Percentiles rank a stretch among this genome's conserved stretches.
Conservation (phyloP, 441 rosid species). For the Flueggea neowawraea region DNA sequence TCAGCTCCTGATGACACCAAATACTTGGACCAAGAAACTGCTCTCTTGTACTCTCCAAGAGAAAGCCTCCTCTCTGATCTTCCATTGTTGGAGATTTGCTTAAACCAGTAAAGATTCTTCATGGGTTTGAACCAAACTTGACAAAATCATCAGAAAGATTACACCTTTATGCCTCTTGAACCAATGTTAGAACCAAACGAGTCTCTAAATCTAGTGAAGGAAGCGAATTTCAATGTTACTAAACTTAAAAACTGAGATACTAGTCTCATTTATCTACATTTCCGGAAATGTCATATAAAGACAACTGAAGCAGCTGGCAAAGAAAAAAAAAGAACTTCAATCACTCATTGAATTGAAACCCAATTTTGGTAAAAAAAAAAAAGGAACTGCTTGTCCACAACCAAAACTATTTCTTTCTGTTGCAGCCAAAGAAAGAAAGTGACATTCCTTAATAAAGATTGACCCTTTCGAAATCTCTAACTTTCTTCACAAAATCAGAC, state of each 20-base stretch:
- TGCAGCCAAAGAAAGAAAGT: not conserved
- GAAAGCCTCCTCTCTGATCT: slow-evolving; percentile 55
- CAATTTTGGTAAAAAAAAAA: not conserved
- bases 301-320: not conserved
- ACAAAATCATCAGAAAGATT: slow-evolving; percentile 34
- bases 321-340: not conserved
- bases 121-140: slow-evolving; percentile 29
- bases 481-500: slow-evolving; percentile 20
- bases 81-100: slow-evolving; percentile 50
- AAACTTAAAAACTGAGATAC: slow-evolving; percentile 17
- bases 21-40: slow-evolving; percentile 81
- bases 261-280: slow-evolving; percentile 27
- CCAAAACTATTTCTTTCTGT: slow-evolving; percentile 1
- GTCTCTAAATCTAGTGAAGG: slow-evolving; percentile 1
- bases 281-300: slow-evolving; percentile 5
- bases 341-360: slow-evolving; percentile 7
- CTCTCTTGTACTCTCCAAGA: slow-evolving; percentile 65
- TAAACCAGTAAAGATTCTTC: slow-evolving; percentile 63
- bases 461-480: slow-evolving; percentile 18
- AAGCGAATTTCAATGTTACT: slow-evolving; percentile 3
- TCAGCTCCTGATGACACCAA: slow-evolving; percentile 76
- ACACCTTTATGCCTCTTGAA: slow-evolving; percentile 9
- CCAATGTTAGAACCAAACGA: slow-evolving; percentile 9
- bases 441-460: no score
- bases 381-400: slow-evolving; percentile 6